Conservation (phyloP, 1,284 basidiomycete genomes). For the Ustilago bromivora region DNA sequence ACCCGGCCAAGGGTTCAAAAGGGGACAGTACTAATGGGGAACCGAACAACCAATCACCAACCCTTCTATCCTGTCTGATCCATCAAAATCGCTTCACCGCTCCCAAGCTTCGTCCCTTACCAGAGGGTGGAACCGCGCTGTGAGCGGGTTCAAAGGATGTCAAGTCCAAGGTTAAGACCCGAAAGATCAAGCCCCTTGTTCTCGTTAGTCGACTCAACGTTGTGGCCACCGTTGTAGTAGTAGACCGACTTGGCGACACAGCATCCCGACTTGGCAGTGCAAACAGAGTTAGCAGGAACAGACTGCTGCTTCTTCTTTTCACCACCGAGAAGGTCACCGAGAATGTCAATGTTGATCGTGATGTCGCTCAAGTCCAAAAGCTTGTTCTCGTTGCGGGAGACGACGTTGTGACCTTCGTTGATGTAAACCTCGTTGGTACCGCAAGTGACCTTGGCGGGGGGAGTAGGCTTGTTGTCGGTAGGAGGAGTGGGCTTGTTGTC, state of each 20-base stretch:
- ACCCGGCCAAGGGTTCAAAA: conserved; percentile 1
- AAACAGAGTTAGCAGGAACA: conserved; percentile 32
- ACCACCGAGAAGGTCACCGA: conserved; percentile 28
- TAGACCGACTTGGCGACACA: conserved; percentile 40
- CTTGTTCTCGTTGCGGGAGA: conserved; percentile 44
- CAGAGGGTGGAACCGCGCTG: neutral
- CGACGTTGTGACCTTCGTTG: conserved; percentile 54
- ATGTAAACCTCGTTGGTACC: conserved; percentile 32
- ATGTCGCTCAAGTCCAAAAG: conserved; percentile 45
- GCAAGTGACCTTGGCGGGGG: conserved; percentile 29
- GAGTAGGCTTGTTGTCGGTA: conserved; percentile 5
- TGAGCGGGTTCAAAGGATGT: conserved; percentile 28
- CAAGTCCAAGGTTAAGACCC: conserved; percentile 40
- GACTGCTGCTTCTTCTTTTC: conserved; percentile 19
- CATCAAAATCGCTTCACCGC: neutral
- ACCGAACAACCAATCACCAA: conserved; percentile 3
- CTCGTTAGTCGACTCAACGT: conserved; percentile 30
- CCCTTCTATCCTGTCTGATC: neutral
- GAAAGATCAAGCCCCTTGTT: conserved; percentile 47
- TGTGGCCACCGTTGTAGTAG: conserved; percentile 55
- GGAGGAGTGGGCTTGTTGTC: conserved; percentile 9
- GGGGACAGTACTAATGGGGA: neutral
- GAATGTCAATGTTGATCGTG: conserved; percentile 31
- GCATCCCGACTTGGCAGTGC: conserved; percentile 36
- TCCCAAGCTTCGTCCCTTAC: neutral